These are phyloP conservation scores for Rhinocladiella similis DNA, from an alignment of 2,329 filamentous ascomycete species.

Conservation along the genomic window DNA sequence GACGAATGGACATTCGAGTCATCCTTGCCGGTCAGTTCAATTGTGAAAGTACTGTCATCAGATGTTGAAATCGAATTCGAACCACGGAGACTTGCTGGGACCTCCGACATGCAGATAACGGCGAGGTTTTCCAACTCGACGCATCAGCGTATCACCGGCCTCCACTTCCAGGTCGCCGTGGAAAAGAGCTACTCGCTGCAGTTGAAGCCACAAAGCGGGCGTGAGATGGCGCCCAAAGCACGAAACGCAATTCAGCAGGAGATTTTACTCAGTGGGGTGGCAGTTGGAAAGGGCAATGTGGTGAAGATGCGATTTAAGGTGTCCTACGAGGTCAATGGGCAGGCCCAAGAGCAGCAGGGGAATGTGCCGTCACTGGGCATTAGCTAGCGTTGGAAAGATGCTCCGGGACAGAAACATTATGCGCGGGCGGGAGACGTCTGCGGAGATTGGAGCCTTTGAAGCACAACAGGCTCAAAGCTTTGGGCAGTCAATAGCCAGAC, in stretches of 20 bases:
- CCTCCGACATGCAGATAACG: constrained; percentile 63
- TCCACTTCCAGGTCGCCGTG: constrained; percentile 90
- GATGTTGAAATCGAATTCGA: constrained; percentile 72
- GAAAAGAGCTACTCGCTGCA: constrained; percentile 84
- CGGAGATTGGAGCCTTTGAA: neutral
- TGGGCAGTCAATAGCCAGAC: too few relatives aligned
- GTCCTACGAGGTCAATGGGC: constrained; percentile 68
- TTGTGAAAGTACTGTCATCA: constrained; percentile 68
- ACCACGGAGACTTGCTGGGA: constrained; percentile 56
- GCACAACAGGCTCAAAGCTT: too few relatives aligned
- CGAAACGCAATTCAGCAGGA: constrained; percentile 78
- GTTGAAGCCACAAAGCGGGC: constrained; percentile 81
- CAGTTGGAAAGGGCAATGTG: constrained; percentile 69
- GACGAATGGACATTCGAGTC: constrained; percentile 96
- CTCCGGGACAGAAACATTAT: neutral
- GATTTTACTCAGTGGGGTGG: constrained; percentile 74
- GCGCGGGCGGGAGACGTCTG: neutral
- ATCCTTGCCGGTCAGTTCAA: constrained; percentile 71
- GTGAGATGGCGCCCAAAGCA: constrained; percentile 69
- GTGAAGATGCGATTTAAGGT: constrained; percentile 90
- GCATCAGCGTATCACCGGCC: constrained; percentile 67
- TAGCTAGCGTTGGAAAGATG: constrained; percentile 9
- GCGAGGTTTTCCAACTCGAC: constrained; percentile 85
- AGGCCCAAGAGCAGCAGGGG: constrained; percentile 73
- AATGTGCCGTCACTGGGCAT: constrained; percentile 79